Evolutionary conservation across 2,329 filamentous ascomycete species (phyloP), one percentile per base, ranked within the genome.

Genomic region (Diaporthe ilicicola): DNA sequence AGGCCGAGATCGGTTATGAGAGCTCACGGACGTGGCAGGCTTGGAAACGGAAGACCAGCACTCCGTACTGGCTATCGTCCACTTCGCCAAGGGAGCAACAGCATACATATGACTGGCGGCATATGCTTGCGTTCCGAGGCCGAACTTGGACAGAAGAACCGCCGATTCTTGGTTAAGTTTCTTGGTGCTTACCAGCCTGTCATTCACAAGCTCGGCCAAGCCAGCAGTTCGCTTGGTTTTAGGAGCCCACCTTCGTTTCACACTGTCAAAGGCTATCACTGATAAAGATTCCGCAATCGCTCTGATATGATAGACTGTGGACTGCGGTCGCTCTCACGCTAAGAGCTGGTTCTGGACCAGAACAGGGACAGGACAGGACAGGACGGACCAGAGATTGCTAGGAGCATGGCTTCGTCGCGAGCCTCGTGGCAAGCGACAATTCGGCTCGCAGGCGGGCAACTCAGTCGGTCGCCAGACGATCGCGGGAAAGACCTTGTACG

Each of bases 211-310:
- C 59, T 50, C 13, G 59, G 59, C 59, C 59, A 64, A 64, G 59
- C 59, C 59, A 64, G 29, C 59, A 64, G 59, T 64, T 64, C 59
- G 59, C 59, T 64, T 64, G 59, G 59, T 27, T 50, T 37, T 34
- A 44, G 44, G 44, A 50, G 59, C 59, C 59, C 59, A 64, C 42
- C 29, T 64, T 37, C 59, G 59, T 64, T 64, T 64, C 59, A 64
- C 29, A 64, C 59, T 64, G 42, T 15, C 59, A 64, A 64, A 64
- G 59, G 59, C 59, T 62, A 62, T 48, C 59, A 24, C 42, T 62
- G 59, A 64, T 50, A 64, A 64, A 64, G 59, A 64, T 64, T 64
- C 44, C 59, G 44, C 44, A n/a, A 64, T 64, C 59, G 59, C 44
- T 50, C 39, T 48, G 59, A 62, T 62, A 27, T 27, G n/a, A 29